These are phyloP conservation scores for Eimeria zaria DNA, from an alignment of 169 alveolate genomes.

Conservation along the genomic window DNA sequence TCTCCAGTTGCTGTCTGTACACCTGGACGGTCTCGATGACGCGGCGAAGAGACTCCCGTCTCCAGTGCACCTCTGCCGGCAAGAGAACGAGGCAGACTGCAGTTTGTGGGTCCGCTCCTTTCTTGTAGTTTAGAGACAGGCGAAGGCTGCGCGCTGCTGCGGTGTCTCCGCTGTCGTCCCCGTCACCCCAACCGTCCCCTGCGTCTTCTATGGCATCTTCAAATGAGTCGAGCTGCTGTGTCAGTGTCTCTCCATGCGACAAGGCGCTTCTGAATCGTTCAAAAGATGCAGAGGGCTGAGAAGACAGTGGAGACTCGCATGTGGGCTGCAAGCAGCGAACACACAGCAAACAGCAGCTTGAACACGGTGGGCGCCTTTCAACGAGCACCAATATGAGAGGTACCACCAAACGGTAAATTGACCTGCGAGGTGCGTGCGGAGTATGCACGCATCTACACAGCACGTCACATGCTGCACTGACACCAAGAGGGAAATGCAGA, in stretches of 20 bases:
- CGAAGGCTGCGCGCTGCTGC: slow-evolving; percentile 13
- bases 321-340: background rate
- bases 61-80: slow-evolving; percentile 64
- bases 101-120: background rate
- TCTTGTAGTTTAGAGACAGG: background rate
- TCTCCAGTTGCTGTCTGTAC: slow-evolving; percentile 50
- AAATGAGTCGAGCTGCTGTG: slow-evolving; percentile 16
- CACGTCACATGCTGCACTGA: background rate
- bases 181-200: background rate
- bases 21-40: slow-evolving; percentile 20
- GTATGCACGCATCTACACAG: background rate
- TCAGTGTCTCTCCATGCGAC: slow-evolving; percentile 8
- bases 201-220: slow-evolving; percentile 20
- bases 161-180: background rate
- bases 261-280: slow-evolving; percentile 11
- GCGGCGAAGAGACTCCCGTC: slow-evolving; percentile 40
- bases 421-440: background rate
- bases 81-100: background rate
- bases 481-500: background rate
- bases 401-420: too few species aligned
- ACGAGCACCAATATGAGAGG: background rate
- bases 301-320: background rate
- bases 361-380: background rate
- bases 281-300: background rate
- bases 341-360: slow-evolving; percentile 4